These are phyloP conservation scores for Plantago ovata DNA, from an alignment of 257 asterid species.

Conservation along the genomic window DNA sequence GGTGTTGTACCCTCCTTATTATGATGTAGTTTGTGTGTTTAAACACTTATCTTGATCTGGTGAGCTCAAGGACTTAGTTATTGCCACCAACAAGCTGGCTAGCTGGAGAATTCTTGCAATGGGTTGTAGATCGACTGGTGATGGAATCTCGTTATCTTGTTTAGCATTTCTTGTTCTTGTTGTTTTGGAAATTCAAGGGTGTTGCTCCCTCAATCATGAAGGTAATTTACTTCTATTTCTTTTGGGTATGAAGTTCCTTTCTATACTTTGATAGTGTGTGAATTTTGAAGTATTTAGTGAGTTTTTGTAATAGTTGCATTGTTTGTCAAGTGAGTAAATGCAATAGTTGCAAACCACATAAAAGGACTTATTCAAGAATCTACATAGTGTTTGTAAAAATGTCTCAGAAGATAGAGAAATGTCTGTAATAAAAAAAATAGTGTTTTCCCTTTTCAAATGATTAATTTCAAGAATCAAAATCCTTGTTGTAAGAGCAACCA, in stretches of 20 bases:
- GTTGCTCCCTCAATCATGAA: conserved; percentile 70
- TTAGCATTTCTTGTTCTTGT: conserved; percentile 44
- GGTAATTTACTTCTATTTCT: conserved; percentile 41
- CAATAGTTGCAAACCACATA: too few relatives aligned
- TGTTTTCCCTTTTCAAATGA: too few relatives aligned
- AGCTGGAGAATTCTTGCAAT: conserved; percentile 71
- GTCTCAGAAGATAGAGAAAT: too few relatives aligned
- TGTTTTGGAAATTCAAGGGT: conserved; percentile 42
- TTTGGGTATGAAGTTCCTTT: neutral
- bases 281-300: neutral
- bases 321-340: too few relatives aligned
- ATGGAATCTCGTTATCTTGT: conserved; percentile 37
- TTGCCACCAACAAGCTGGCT: conserved; percentile 44
- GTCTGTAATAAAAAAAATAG: too few relatives aligned
- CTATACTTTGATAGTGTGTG: neutral
- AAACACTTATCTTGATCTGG: conserved; percentile 19
- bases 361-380: too few relatives aligned
- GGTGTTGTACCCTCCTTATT: conserved; percentile 24
- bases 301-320: too few relatives aligned
- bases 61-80: conserved; percentile 26
- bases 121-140: conserved; percentile 63
- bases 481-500: too few relatives aligned
- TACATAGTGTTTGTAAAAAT: too few relatives aligned
- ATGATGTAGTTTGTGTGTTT: conserved; percentile 26
- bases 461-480: too few relatives aligned